Conservation (phyloP, 805 yeast species). For the Candida caryicola region DNA sequence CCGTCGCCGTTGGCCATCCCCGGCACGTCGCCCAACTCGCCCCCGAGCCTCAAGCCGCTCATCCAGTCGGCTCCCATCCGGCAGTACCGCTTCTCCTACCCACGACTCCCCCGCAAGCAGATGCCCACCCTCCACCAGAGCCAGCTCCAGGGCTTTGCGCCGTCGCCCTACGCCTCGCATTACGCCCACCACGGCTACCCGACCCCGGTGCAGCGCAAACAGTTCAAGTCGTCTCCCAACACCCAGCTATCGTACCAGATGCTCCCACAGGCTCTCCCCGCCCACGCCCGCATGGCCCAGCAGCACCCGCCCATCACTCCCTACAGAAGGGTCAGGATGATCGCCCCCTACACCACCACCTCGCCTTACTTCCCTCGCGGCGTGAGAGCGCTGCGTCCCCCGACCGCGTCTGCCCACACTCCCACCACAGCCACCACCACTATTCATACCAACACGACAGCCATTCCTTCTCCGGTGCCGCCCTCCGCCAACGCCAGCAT, state of each 20-base stretch:
- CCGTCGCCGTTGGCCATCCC: slow-evolving; percentile 30
- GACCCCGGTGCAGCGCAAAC: slow-evolving; percentile 10
- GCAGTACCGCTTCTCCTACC: slow-evolving; percentile 1
- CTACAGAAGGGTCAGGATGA: slow-evolving; percentile 6
- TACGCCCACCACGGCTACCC: slow-evolving; percentile 7
- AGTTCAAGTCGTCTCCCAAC: slow-evolving; percentile 11
- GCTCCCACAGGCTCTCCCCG: slow-evolving; percentile 4
- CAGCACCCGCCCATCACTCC: slow-evolving; percentile 6
- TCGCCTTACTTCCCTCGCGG: slow-evolving; percentile 9
- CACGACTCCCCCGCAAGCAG: background rate
- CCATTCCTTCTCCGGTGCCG: background rate
- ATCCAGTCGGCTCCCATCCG: slow-evolving; percentile 37
- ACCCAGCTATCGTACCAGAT: slow-evolving; percentile 11
- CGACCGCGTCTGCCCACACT: background rate
- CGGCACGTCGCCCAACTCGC: slow-evolving; percentile 1
- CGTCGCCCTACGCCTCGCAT: background rate
- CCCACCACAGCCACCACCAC: no score
- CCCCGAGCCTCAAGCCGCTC: slow-evolving; percentile 14
- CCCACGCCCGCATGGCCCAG: background rate
- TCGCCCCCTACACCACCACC: slow-evolving; percentile 9
- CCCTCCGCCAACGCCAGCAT: background rate
- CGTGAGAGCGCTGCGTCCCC: slow-evolving; percentile 5
- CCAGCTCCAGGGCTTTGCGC: background rate
- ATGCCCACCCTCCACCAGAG: slow-evolving; percentile 5
- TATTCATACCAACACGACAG: background rate